Evolutionary conservation across 192 early-diverging fungal species (phyloP).

Genomic region (Lobosporangium transversale): DNA sequence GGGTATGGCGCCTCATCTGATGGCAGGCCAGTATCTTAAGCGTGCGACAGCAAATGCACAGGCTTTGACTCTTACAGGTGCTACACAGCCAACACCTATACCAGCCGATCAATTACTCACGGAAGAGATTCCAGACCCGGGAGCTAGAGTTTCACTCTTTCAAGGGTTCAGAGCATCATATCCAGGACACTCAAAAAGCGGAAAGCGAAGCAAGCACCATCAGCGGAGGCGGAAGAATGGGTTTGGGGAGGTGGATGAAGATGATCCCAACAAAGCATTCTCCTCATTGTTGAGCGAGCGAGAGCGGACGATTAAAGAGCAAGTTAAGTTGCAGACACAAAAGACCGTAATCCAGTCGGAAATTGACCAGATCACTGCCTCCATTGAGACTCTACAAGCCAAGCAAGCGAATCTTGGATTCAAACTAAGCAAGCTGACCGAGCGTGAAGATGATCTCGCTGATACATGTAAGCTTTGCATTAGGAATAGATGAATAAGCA

Average conservation of each 20-base stretch:
- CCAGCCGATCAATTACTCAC: slow-evolving; percentile 54
- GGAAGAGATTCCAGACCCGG: slow-evolving; percentile 66
- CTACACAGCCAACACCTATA: slow-evolving; percentile 17
- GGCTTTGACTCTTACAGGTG: slow-evolving; percentile 24
- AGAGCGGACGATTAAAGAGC: slow-evolving; percentile 61
- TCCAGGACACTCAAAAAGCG: slow-evolving; percentile 55
- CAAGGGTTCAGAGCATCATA: slow-evolving; percentile 67
- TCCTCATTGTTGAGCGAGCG: slow-evolving; percentile 60
- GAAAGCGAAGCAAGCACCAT: slow-evolving; percentile 47
- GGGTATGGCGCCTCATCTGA: slow-evolving; percentile 60
- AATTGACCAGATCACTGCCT: slow-evolving; percentile 58
- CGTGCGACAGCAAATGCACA: slow-evolving; percentile 30
- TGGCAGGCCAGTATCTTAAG: slow-evolving; percentile 53
- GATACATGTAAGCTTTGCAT: slow-evolving; percentile 40
- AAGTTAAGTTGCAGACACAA: slow-evolving; percentile 60
- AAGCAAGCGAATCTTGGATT: slow-evolving; percentile 56
- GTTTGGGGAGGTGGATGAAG: slow-evolving; percentile 42
- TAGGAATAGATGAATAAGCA: not conserved
- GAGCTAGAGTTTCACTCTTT: slow-evolving; percentile 63
- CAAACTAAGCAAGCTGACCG: slow-evolving; percentile 55
- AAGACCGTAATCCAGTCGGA: slow-evolving; percentile 58
- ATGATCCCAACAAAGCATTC: slow-evolving; percentile 54
- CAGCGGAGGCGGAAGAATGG: slow-evolving; percentile 49
- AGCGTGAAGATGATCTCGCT: slow-evolving; percentile 55
- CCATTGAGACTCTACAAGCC: slow-evolving; percentile 60